Evolutionary conservation across 768 basidiomycete genomes (phyloP).

Genomic region (Rhodocollybia butyracea): DNA sequence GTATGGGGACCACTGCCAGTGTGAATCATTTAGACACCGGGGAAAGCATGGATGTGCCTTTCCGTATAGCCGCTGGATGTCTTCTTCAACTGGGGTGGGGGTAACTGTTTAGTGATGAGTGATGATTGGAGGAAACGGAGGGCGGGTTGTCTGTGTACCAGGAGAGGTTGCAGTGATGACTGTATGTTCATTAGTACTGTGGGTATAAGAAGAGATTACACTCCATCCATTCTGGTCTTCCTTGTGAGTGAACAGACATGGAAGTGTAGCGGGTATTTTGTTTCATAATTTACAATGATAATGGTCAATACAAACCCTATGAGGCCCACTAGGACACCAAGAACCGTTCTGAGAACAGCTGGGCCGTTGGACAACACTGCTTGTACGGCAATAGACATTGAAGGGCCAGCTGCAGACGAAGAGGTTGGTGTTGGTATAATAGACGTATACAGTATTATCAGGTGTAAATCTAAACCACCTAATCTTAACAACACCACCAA

Average conservation of each 20-base stretch:
- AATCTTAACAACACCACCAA: too few relatives aligned
- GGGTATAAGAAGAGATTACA: not conserved
- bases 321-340: not conserved
- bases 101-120: slow-evolving; percentile 2
- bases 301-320: not conserved
- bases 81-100: not conserved
- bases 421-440: too few relatives aligned
- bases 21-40: not conserved
- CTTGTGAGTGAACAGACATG: not conserved
- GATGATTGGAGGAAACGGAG: not conserved
- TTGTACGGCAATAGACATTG: too few relatives aligned
- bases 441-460: too few relatives aligned
- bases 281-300: not conserved
- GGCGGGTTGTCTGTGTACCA: not conserved
- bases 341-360: not conserved
- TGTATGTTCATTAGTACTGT: not conserved
- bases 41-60: not conserved
- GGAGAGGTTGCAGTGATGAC: not conserved
- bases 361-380: too few relatives aligned
- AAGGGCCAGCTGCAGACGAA: not conserved
- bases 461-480: too few relatives aligned
- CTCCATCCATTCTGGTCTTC: not conserved
- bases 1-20: not conserved
- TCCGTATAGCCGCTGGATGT: not conserved
- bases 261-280: not conserved